phyloP scores from a whole-genome alignment of 371 early-diverging fungal species.

The Chytridium lagenaria region DNA sequence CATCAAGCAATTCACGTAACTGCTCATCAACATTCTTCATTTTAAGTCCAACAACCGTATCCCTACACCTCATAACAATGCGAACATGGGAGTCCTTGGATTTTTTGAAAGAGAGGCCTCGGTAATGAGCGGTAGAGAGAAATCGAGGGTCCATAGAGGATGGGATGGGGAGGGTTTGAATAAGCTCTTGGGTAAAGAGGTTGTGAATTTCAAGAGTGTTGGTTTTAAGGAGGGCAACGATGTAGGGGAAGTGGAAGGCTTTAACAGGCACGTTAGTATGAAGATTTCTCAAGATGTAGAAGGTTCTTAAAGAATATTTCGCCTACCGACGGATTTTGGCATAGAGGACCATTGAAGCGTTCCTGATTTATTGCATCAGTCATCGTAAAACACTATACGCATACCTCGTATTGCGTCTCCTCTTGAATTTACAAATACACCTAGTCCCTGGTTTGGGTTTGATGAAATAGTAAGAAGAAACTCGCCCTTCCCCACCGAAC shows the following conservation, averaged over 20 bases:
- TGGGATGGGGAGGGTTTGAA: constrained; percentile 66
- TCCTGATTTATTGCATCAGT: no score
- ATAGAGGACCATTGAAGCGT: constrained; percentile 76
- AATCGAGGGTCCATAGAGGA: constrained; percentile 50
- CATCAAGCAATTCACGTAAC: constrained; percentile 52
- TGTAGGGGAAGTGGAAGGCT: constrained; percentile 79
- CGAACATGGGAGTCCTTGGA: not conserved
- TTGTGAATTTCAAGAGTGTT: constrained; percentile 79
- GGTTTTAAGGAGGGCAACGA: constrained; percentile 72
- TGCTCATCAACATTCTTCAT: constrained; percentile 55
- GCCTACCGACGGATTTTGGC: constrained; percentile 70
- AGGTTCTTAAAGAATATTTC: not conserved
- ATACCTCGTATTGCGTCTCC: constrained; percentile 81
- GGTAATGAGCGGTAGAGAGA: constrained; percentile 34
- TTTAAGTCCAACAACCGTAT: constrained; percentile 68
- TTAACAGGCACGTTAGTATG: not conserved
- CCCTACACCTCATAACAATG: constrained; percentile 66
- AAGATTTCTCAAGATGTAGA: no score
- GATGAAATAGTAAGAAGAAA: constrained; percentile 76
- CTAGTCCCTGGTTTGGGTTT: constrained; percentile 65
- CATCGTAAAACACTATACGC: no score
- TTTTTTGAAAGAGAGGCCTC: constrained; percentile 23
- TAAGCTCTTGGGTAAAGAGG: constrained; percentile 65
- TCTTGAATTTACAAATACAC: constrained; percentile 71
- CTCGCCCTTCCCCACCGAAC: constrained; percentile 68